Evolutionary conservation across 2,329 filamentous ascomycete species (phyloP), one percentile per base, ranked within the genome.

Genomic region (Lasiodiplodia gonubiensis): DNA sequence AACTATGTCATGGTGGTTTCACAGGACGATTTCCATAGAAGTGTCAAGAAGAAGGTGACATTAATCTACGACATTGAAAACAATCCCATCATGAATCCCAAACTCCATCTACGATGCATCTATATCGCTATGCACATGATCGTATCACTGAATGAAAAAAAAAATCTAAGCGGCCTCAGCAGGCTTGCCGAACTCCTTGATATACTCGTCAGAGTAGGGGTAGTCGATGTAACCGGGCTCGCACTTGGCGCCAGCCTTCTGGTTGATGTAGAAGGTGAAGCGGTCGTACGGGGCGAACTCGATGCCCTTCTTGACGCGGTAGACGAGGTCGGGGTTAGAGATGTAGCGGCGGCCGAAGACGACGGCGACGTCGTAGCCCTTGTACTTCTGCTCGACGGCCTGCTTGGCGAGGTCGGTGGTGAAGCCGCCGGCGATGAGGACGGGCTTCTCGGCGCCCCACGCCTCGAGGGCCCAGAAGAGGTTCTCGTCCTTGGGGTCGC

Each of bases 341-440:
- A 85, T 83, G 68, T 83, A 86, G 64, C 79, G 80, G 33, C 83
- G 72, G 10, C 84, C 84, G 71, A 85, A 85, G 0, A 80, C 82
- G n/a, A 84, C 77, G 21, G 75, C 74, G n/a, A 85, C 70, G 52
- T 84, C 80, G 33, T 78, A 77, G 11, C 80, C 78, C 30, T 73
- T 75, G 67, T 83, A 79, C 67, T 83, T 75, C 55, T 81, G 75
- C 64, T 78, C 77, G 0, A 82, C 74, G 0, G 77, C 69, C 12
- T 69, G 69, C 65, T 70, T 74, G 4, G 80, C 80, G n/a, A 76
- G 78, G 14, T 79, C 77, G 0, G 80, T 72, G 39, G 73, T 76
- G 68, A 79, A 81, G 0, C 81, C 81, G 21, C 81, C 81, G 16
- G 81, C 80, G 11, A 82, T 69, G 0, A 82, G 73, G 2, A 82